phyloP scores from a whole-genome alignment of 345 rosid genomes.

The Linum trigynum region DNA sequence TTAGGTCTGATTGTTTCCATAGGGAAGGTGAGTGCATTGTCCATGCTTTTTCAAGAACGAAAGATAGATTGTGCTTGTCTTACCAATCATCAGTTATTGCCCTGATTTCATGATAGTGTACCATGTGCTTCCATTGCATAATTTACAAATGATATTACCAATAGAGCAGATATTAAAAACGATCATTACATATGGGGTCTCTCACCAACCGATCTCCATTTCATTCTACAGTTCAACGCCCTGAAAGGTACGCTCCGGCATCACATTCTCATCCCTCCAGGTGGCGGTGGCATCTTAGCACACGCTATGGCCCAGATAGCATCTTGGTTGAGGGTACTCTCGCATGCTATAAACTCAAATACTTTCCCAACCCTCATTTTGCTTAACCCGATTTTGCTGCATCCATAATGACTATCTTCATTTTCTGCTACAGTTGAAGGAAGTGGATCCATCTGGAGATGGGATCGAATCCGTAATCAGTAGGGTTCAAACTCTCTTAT shows the following conservation, averaged over 20 bases:
- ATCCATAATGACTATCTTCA: neutral
- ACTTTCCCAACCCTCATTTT: neutral
- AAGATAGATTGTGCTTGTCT: no score
- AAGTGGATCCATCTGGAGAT: constrained; percentile 50
- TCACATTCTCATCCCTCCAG: constrained; percentile 79
- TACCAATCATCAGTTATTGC: no score
- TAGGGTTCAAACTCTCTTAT: constrained; percentile 61
- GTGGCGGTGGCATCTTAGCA: constrained; percentile 80
- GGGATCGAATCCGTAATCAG: constrained; percentile 64
- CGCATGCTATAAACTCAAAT: constrained; percentile 3
- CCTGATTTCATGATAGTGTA: neutral
- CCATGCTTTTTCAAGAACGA: no score
- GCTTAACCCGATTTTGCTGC: neutral
- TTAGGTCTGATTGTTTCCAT: no score
- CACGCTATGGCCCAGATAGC: constrained; percentile 73
- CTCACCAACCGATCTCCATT: neutral
- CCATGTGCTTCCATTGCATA: neutral
- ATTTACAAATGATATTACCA: no score
- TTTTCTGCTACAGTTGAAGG: constrained; percentile 41
- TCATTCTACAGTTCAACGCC: constrained; percentile 51
- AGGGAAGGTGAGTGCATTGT: no score
- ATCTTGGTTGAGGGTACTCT: constrained; percentile 71
- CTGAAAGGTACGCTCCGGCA: constrained; percentile 77
- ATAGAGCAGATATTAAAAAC: no score
- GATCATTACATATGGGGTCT: neutral